Conservation (phyloP, 129 eudicot species). For the Artemisia argyi region DNA sequence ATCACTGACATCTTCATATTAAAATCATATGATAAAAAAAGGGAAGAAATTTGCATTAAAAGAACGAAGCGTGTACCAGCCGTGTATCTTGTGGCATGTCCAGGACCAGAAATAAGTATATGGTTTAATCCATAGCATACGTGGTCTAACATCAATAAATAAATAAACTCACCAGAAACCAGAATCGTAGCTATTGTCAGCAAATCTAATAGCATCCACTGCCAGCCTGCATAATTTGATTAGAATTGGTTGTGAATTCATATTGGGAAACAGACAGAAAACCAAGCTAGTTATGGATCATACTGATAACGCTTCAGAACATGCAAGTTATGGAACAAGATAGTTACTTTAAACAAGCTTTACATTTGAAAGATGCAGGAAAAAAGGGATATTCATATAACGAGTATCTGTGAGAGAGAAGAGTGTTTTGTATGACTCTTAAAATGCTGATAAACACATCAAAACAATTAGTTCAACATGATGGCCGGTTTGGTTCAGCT, state of each 20-base stretch:
- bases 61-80: background rate
- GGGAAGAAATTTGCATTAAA: background rate
- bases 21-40: conserved; percentile 17
- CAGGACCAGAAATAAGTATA: conserved; percentile 24
- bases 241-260: conserved; percentile 6
- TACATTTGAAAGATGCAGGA: background rate
- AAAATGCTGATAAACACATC: background rate
- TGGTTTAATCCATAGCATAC: conserved; percentile 10
- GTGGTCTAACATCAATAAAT: conserved; percentile 13
- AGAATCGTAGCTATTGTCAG: conserved; percentile 10
- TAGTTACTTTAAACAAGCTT: background rate
- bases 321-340: background rate
- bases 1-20: conserved; percentile 20
- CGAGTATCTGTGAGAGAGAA: background rate
- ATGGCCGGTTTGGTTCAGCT: background rate
- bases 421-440: background rate
- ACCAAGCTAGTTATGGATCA: background rate
- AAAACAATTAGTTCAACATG: background rate
- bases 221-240: conserved; percentile 24
- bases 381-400: background rate
- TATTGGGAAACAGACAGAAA: background rate
- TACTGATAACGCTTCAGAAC: background rate
- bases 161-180: conserved; percentile 11
- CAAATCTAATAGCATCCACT: conserved; percentile 14
- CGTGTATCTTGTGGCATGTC: conserved; percentile 25